A percentile compares a stretch with the other conserved stretches of the same genome.
phyloP scores from a whole-genome alignment of 2,329 filamentous ascomycete genomes.

The Emericellopsis atlantica region DNA sequence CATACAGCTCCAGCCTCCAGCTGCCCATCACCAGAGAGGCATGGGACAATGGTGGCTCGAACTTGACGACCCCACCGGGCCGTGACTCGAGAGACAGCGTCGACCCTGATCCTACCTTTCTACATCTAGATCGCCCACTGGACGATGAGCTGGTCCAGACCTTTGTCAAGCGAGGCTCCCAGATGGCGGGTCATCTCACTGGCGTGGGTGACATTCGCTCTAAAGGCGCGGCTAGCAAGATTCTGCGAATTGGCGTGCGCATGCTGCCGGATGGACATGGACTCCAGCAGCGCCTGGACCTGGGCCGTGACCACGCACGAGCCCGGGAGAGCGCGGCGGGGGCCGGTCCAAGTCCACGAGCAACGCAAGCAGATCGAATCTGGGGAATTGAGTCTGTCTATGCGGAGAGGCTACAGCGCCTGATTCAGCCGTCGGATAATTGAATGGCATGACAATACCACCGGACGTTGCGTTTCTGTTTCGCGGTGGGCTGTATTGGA shows the following conservation, averaged over 20 bases:
- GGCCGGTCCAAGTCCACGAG: too few species aligned
- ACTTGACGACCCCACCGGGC: too few species aligned
- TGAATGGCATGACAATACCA: too few species aligned
- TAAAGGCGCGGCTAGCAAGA: conserved; percentile 5
- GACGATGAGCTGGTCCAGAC: conserved; percentile 44
- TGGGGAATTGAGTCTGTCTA: too few species aligned
- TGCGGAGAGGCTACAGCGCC: too few species aligned
- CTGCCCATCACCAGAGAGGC: not conserved
- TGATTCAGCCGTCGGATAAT: too few species aligned
- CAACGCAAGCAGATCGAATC: too few species aligned
- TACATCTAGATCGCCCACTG: conserved; percentile 37
- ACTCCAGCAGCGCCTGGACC: too few species aligned
- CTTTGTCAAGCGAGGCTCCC: conserved; percentile 32
- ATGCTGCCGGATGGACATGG: not conserved
- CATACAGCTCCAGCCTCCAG: conserved; percentile 12
- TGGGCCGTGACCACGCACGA: too few species aligned
- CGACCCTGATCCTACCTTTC: conserved; percentile 18
- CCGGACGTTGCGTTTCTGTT: too few species aligned
- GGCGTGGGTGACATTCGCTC: conserved; percentile 33
- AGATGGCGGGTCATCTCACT: conserved; percentile 34
- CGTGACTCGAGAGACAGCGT: not conserved
- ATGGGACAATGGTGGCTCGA: not conserved
- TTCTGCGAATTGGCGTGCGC: not conserved
- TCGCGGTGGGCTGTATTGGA: too few species aligned
- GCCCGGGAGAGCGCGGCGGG: too few species aligned